Percentiles rank a stretch among this genome's conserved stretches.
phyloP scores from a whole-genome alignment of 306 rosid species.

The Potentilla sterilis region DNA sequence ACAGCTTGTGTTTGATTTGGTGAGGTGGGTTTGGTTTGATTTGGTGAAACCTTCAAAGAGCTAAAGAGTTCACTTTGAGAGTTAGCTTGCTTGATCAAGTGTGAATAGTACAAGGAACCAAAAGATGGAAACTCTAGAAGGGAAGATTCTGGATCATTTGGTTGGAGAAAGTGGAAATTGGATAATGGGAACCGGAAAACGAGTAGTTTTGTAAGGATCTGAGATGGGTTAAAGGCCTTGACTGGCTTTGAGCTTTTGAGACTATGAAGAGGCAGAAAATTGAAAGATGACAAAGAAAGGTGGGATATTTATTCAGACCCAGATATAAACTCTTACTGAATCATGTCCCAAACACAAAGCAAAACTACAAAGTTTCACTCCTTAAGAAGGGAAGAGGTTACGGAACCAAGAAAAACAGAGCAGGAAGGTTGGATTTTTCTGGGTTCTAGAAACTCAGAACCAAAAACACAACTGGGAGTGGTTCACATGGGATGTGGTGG shows the following conservation, averaged over 20 bases:
- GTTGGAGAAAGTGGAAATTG: neutral
- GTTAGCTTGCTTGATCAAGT: neutral
- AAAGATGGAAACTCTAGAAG: slow-evolving; percentile 12
- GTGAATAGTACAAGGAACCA: neutral
- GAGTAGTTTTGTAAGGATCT: slow-evolving; percentile 24
- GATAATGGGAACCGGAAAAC: neutral
- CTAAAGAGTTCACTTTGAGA: neutral
- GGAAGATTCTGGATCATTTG: neutral
- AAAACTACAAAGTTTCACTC: slow-evolving; percentile 19
- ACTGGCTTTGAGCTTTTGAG: slow-evolving; percentile 19
- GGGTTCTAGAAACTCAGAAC: slow-evolving; percentile 1
- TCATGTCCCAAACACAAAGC: neutral
- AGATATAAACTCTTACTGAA: slow-evolving; percentile 20
- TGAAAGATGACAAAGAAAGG: slow-evolving; percentile 30
- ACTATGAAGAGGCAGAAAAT: slow-evolving; percentile 31
- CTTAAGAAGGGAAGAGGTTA: neutral
- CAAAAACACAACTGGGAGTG: neutral
- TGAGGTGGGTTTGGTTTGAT: slow-evolving; percentile 11
- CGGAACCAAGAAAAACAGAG: slow-evolving; percentile 7
- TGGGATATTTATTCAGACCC: slow-evolving; percentile 28
- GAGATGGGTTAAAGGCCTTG: slow-evolving; percentile 3
- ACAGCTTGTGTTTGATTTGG: neutral
- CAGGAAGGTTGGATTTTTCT: slow-evolving; percentile 10
- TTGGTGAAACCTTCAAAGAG: neutral
- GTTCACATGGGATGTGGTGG: neutral